A percentile compares a stretch with the other conserved stretches of the same genome.
phyloP scores from a whole-genome alignment of 257 asterid genomes.

The Verbena officinalis region DNA sequence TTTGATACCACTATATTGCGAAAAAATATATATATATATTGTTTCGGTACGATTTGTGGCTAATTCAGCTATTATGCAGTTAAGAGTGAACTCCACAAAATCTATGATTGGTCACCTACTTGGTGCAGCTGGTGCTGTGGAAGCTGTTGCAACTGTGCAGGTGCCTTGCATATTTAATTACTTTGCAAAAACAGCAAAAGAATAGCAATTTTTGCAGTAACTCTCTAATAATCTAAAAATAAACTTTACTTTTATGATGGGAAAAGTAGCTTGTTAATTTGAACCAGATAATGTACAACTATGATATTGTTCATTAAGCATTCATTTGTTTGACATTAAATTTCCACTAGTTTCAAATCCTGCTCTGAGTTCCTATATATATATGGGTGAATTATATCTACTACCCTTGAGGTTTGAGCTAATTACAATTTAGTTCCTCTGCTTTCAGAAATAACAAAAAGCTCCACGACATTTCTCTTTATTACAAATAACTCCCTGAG shows the following conservation, averaged over 20 bases:
- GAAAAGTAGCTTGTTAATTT: not conserved
- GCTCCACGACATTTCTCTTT: too few relatives aligned
- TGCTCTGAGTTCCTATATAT: not conserved
- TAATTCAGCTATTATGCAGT: conserved; percentile 47
- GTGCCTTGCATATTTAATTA: conserved; percentile 37
- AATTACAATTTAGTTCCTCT: too few relatives aligned
- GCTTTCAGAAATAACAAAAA: too few relatives aligned
- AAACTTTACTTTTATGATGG: conserved; percentile 8
- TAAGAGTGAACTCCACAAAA: conserved; percentile 93
- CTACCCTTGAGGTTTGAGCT: too few relatives aligned
- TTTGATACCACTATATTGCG: conserved; percentile 3
- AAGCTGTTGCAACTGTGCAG: conserved; percentile 97
- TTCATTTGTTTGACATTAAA: not conserved
- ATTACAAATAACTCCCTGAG: too few relatives aligned
- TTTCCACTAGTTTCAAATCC: not conserved
- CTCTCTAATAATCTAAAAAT: too few relatives aligned
- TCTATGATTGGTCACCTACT: conserved; percentile 97
- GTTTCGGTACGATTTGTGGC: conserved; percentile 10
- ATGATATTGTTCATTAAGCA: not conserved
- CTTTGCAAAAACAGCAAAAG: conserved; percentile 11
- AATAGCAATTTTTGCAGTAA: not conserved
- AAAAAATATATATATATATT: too few relatives aligned
- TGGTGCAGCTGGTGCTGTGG: conserved; percentile 99
- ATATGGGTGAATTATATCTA: conserved; percentile 20
- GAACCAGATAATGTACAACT: conserved; percentile 7